Percentiles rank a stretch among this genome's conserved stretches.
These are phyloP conservation scores for Citrus unshiu DNA, from an alignment of 345 rosid genomes.

Conservation along the genomic window DNA sequence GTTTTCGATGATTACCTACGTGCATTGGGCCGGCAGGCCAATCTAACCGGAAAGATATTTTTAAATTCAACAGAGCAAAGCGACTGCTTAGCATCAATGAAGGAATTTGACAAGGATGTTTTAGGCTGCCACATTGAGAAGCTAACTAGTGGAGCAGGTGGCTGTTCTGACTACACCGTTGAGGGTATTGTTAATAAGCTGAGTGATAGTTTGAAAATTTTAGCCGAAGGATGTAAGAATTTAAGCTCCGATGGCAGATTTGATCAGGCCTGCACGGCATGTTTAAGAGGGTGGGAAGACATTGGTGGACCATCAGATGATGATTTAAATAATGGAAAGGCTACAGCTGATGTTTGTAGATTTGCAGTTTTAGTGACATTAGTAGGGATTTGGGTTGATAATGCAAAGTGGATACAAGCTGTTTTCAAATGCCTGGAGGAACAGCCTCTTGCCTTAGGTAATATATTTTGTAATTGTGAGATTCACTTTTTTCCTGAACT, in stretches of 20 bases:
- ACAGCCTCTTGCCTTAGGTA: conserved; percentile 27
- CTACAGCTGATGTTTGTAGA: conserved; percentile 31
- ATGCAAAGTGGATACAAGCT: conserved; percentile 23
- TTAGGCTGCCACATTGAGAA: conserved; percentile 32
- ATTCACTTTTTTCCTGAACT: neutral
- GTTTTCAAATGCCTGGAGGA: conserved; percentile 38
- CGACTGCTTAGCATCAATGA: conserved; percentile 33
- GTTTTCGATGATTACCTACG: conserved; percentile 36
- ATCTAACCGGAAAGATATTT: conserved; percentile 34
- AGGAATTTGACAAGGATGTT: conserved; percentile 9
- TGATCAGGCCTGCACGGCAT: conserved; percentile 25
- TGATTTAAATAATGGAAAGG: neutral
- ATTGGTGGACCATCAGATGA: conserved; percentile 20
- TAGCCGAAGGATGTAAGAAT: conserved; percentile 28
- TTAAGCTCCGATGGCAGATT: conserved; percentile 4
- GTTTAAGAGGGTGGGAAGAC: conserved; percentile 39
- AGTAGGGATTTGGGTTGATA: conserved; percentile 30
- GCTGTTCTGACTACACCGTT: conserved; percentile 41
- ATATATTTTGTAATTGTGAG: neutral
- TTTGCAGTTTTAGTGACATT: conserved; percentile 42
- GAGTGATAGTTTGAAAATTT: conserved; percentile 18
- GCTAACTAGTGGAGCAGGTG: conserved; percentile 37
- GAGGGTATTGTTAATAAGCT: conserved; percentile 27
- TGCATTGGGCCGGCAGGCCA: conserved; percentile 39
- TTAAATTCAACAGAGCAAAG: conserved; percentile 34